These are phyloP conservation scores for Candida mesenterica DNA, from an alignment of 1,139 yeast genomes.

Conservation along the genomic window DNA sequence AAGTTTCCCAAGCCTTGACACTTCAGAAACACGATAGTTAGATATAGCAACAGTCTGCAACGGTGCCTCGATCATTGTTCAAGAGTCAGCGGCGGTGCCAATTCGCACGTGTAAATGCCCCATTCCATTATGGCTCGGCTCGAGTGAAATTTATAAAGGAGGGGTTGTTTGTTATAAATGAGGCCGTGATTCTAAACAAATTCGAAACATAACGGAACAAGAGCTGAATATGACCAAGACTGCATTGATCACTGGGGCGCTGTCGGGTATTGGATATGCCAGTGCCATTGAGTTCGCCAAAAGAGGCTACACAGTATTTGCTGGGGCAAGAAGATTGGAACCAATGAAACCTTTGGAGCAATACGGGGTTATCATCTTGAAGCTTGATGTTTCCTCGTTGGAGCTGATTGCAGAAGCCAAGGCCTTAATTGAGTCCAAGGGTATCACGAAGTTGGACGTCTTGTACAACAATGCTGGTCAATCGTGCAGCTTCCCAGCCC, in stretches of 20 bases:
- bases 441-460: slow-evolving; percentile 47
- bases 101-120: too few relatives aligned
- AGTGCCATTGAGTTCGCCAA: slow-evolving; percentile 63
- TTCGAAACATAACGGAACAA: not conserved
- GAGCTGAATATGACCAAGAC: not conserved
- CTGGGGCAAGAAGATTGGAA: slow-evolving; percentile 69
- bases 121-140: too few relatives aligned
- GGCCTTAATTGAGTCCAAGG: slow-evolving; percentile 24
- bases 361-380: slow-evolving; percentile 31
- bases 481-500: slow-evolving; percentile 69
- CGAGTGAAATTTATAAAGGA: too few relatives aligned
- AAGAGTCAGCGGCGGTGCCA: too few relatives aligned
- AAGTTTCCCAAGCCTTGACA: too few relatives aligned
- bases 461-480: slow-evolving; percentile 68
- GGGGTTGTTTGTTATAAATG: too few relatives aligned
- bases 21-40: too few relatives aligned
- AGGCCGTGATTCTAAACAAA: too few relatives aligned
- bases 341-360: slow-evolving; percentile 55
- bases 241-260: slow-evolving; percentile 68
- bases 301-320: slow-evolving; percentile 64
- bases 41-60: too few relatives aligned
- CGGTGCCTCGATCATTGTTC: too few relatives aligned
- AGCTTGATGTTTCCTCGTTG: slow-evolving; percentile 53
- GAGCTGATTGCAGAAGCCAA: slow-evolving; percentile 50
- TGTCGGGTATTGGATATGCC: slow-evolving; percentile 77